Base-by-base conservation (phyloP, 192 early-diverging fungal species). In the Mycoemilia scoparia region DNA sequence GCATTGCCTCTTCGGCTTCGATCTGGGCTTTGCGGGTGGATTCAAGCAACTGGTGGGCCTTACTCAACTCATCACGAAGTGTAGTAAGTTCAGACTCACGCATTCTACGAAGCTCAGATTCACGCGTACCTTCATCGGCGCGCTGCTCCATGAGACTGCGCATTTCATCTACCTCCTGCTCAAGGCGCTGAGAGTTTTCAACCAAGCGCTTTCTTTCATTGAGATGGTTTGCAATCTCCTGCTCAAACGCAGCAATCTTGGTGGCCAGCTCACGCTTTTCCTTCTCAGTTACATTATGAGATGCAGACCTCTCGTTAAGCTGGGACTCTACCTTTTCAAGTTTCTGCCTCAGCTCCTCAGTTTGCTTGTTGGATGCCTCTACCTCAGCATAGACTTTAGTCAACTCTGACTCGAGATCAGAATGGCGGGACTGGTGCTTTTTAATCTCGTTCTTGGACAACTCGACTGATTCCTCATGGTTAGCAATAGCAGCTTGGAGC, bases 41-140 rank as follows among this genome's bases (percentile, higher is more conserved):
- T n/a, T 71, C 73, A 7, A 71, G 51, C 45, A 69, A 64, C 4
- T 41, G 16, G 6, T 66, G 48, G 2, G 51, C 32, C 9, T 57
- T 54, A 5, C 17, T 31, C 27, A 76, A 66, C 47, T 74, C 61
- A 10, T 46, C 47, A 21, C 66, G 64, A 19, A 76, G 55, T 24
- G 46, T 44, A 1, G 53, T 37, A 38, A 76, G 38, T 45, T 73
- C 74, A 14, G 46, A 51, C 45, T 76, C 74, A 13, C 71, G 71
- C 48, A 70, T 45, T 12, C 65, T 53, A 8, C 66, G 61, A 18
- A 73, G 49, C 45, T 76, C 69, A 0, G 50, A 49, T 35, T 71
- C 60, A 27, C 64, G 64, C 22, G 71, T 64, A 41, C 69, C 60
- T 29, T 71, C 64, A 24, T 73, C 74, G 29, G 57, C 63, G 49